Percentiles rank a stretch among this genome's conserved stretches.
phyloP scores from a whole-genome alignment of 257 asterid genomes.

The Lycium barbarum region DNA sequence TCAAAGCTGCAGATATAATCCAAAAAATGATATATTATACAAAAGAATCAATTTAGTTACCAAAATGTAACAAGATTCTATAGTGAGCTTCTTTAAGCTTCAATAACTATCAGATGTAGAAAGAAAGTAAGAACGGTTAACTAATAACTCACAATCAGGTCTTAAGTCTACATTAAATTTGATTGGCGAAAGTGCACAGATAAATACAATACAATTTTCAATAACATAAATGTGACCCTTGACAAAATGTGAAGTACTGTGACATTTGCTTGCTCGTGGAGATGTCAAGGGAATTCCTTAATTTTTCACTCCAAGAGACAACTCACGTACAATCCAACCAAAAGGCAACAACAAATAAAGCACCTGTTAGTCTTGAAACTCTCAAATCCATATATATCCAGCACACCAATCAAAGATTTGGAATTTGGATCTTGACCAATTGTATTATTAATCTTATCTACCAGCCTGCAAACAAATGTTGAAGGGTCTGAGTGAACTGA shows the following conservation, averaged over 20 bases:
- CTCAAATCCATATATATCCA: conserved; percentile 63
- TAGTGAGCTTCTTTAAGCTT: not conserved
- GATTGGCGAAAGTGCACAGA: not conserved
- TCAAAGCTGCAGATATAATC: conserved; percentile 72
- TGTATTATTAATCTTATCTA: conserved; percentile 54
- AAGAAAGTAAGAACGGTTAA: not conserved
- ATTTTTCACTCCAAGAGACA: conserved; percentile 25
- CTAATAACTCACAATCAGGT: conserved; percentile 12
- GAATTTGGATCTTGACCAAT: conserved; percentile 60
- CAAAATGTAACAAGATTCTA: conserved; percentile 14
- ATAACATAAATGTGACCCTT: conserved; percentile 3
- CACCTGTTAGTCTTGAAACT: conserved; percentile 76
- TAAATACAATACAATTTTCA: not conserved
- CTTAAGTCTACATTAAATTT: not conserved
- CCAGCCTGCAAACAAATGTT: conserved; percentile 51
- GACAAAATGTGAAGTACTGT: conserved; percentile 18
- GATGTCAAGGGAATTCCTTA: not conserved
- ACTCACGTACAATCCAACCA: conserved; percentile 29
- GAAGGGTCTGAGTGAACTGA: conserved; percentile 14
- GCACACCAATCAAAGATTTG: conserved; percentile 59
- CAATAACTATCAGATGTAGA: not conserved
- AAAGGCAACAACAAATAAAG: conserved; percentile 50
- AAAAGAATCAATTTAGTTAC: conserved; percentile 12
- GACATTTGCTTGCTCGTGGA: not conserved
- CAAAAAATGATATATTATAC: conserved; percentile 17